Evolutionary conservation across 805 yeast genomes (phyloP).

Genomic region (Sporopachydermia lactativora): DNA sequence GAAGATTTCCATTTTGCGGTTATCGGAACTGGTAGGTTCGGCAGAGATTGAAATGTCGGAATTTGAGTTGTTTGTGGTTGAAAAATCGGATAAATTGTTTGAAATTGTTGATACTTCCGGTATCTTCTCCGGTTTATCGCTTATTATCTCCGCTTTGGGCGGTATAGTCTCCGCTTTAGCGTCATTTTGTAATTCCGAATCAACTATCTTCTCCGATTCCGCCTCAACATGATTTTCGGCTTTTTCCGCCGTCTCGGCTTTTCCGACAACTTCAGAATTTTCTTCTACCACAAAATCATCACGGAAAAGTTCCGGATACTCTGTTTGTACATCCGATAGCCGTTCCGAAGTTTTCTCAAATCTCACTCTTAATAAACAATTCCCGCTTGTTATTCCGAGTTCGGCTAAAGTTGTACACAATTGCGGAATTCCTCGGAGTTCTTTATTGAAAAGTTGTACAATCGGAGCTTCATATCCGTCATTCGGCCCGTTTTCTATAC

Average conservation of each 20-base stretch:
- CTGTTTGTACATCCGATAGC: constrained; percentile 8
- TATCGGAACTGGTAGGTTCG: too few species aligned
- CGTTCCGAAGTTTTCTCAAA: constrained; percentile 8
- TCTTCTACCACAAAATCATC: too few species aligned
- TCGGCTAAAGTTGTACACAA: constrained; percentile 5
- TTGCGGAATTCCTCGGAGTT: constrained; percentile 9
- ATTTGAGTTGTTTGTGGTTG: too few species aligned
- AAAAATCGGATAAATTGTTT: too few species aligned
- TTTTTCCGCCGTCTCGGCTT: too few species aligned
- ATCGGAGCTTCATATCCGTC: constrained; percentile 10
- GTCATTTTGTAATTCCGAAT: too few species aligned
- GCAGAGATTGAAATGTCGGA: too few species aligned
- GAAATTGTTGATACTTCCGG: background rate
- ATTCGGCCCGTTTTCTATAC: background rate
- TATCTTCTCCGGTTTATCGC: background rate
- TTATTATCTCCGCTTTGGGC: background rate
- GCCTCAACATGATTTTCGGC: background rate
- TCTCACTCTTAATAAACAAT: constrained; percentile 8
- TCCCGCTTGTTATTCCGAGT: constrained; percentile 12
- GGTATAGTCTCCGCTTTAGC: background rate
- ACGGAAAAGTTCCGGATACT: constrained; percentile 4
- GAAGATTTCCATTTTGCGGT: background rate
- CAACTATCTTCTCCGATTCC: background rate
- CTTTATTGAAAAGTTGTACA: constrained; percentile 12
- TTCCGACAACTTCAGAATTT: too few species aligned